Percentiles rank a stretch among this genome's conserved stretches.
These are phyloP conservation scores for Sungouiozyma ichnusensis DNA, from an alignment of 805 yeast species.

Conservation along the genomic window DNA sequence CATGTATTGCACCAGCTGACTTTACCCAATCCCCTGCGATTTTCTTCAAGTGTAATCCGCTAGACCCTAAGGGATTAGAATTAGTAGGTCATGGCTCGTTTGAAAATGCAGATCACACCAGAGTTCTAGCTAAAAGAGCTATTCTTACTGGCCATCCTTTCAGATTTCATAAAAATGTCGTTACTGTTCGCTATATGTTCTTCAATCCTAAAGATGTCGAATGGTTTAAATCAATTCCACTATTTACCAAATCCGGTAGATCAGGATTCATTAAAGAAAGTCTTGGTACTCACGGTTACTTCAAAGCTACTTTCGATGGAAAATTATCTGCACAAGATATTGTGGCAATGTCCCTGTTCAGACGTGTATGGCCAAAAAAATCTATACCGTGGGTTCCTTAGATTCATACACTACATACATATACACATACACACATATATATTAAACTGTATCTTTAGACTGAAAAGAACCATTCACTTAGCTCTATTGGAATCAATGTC, in stretches of 20 bases:
- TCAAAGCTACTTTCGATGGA: conserved; percentile 90
- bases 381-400: conserved; percentile 27
- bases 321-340: conserved; percentile 85
- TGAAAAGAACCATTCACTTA: too few species aligned
- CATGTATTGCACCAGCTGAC: conserved; percentile 78
- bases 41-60: conserved; percentile 53
- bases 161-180: conserved; percentile 85
- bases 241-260: conserved; percentile 88
- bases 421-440: too few species aligned
- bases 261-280: conserved; percentile 90
- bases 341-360: conserved; percentile 86
- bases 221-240: conserved; percentile 83
- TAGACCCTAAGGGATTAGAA: conserved; percentile 40
- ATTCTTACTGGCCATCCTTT: conserved; percentile 90
- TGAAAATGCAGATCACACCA: conserved; percentile 71
- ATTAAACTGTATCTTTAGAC: too few species aligned
- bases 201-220: conserved; percentile 82
- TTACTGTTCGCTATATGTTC: conserved; percentile 95
- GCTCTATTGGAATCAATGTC: too few species aligned
- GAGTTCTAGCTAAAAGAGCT: conserved; percentile 80
- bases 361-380: conserved; percentile 80
- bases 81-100: conserved; percentile 87
- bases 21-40: conserved; percentile 79
- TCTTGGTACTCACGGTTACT: conserved; percentile 97
- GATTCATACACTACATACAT: neutral